Percentiles rank a stretch among this genome's conserved stretches.
Conservation (phyloP, 1,139 yeast genomes). For the Ogataea hybrid region DNA sequence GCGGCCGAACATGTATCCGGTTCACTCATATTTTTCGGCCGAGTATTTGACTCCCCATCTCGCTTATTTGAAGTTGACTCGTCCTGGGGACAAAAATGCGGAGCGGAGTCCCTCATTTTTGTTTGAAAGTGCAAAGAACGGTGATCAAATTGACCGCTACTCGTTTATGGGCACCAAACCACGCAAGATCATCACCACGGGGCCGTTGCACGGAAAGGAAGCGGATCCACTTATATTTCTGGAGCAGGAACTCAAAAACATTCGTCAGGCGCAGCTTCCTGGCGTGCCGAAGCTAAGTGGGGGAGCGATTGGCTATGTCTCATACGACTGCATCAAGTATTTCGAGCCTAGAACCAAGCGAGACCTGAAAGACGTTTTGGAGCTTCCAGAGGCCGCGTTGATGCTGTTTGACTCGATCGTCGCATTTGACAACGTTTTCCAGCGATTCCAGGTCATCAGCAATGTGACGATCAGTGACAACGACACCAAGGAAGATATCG, state of each 20-base stretch:
- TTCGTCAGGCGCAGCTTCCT: constrained; percentile 70
- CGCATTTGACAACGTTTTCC: constrained; percentile 92
- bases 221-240: constrained; percentile 78
- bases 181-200: constrained; percentile 76
- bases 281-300: constrained; percentile 87
- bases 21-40: constrained; percentile 70
- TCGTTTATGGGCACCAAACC: constrained; percentile 90
- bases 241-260: constrained; percentile 66
- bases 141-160: constrained; percentile 85
- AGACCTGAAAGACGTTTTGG: constrained; percentile 70
- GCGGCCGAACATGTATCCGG: constrained; percentile 69
- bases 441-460: constrained; percentile 84
- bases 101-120: constrained; percentile 68
- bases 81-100: constrained; percentile 53
- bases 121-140: constrained; percentile 84
- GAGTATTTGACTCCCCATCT: constrained; percentile 84
- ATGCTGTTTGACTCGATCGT: constrained; percentile 89
- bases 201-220: constrained; percentile 52
- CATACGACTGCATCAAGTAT: constrained; percentile 94
- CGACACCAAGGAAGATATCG: constrained; percentile 41
- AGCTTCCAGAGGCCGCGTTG: constrained; percentile 86
- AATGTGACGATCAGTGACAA: constrained; percentile 54
- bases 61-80: constrained; percentile 82
- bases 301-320: constrained; percentile 93
- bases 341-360: constrained; percentile 89